Evolutionary conservation across 2,329 filamentous ascomycete genomes (phyloP), one percentile per base, ranked within the genome.

Genomic region (Sporothrix pallida): DNA sequence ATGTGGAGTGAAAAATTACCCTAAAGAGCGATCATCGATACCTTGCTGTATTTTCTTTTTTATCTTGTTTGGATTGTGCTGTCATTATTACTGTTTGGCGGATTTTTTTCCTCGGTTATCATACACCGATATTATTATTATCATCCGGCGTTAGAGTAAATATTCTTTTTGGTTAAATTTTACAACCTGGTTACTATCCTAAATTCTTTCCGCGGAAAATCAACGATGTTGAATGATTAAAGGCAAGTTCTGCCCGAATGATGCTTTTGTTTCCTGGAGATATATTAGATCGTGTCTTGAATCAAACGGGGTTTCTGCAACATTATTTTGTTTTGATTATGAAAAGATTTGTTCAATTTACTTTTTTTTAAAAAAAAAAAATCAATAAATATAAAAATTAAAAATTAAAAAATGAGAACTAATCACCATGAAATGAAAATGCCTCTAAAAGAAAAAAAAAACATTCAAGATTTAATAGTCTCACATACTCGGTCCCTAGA

Each of bases 1-100:
- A n/a, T 13, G 52, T 56, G 56, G 56, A 60, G 10, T 13, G 26
- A 60, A n/a, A 17, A 46, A 12, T 23, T 48, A 31, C 12, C 62
- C 26, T 72, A 63, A 44, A 44, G 37, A 44, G 60, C 60, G 60
- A 63, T 3, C 20, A 46, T 37, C 17, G 17, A 46, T 65, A 65
- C 37, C 37, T 68, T 72, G 12, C 31, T 68, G n/a, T 56, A 8
- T 54, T 12, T 17, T 70, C 26, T 48, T 9, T 13, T 42, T 65
- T 42, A 17, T 50, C 48, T 42, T 48, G 7, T 20, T 37, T 60
- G 17, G 4, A 48, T 23, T 60, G 3, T 42, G 15, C 8, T 42
- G 10, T 65, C 48, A n/a, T 37, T 42, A 10, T 65, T 62, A 9
- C 17, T 48, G 31, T 20, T 37, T 23, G 46, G 63, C 69, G 31